Conservation (phyloP, 331 rosid genomes). For the Saraca asoca region DNA sequence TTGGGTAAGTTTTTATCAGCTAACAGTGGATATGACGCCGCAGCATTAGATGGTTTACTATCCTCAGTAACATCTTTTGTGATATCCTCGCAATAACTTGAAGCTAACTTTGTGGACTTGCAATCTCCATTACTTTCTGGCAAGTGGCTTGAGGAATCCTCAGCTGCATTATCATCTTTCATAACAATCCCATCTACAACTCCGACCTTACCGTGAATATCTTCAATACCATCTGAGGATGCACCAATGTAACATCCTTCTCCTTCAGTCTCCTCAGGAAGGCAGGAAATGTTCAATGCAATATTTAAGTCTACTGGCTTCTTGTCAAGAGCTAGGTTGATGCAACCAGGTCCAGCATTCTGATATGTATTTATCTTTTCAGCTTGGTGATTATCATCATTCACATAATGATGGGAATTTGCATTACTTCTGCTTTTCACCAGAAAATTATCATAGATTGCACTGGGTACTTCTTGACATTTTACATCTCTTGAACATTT, state of each 20-base stretch:
- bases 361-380: constrained; percentile 30
- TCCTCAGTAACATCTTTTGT: constrained; percentile 18
- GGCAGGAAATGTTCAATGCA: no score
- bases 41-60: constrained; percentile 19
- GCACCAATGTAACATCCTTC: constrained; percentile 18
- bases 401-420: constrained; percentile 24
- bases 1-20: constrained; percentile 19
- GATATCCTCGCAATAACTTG: constrained; percentile 32
- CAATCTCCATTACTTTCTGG: constrained; percentile 38
- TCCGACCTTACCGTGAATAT: constrained; percentile 27
- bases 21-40: constrained; percentile 11
- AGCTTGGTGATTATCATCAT: constrained; percentile 34
- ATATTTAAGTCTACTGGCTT: constrained; percentile 31
- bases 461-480: constrained; percentile 29
- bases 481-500: constrained; percentile 26
- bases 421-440: constrained; percentile 31
- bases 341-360: constrained; percentile 29
- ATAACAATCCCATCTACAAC: constrained; percentile 15
- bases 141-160: constrained; percentile 30
- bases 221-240: constrained; percentile 37
- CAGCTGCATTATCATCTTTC: constrained; percentile 31
- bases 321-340: constrained; percentile 29
- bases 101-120: constrained; percentile 23
- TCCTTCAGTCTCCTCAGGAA: constrained; percentile 24
- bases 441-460: constrained; percentile 35